Percentiles rank a stretch among this genome's conserved stretches.
Evolutionary conservation across 2,329 filamentous ascomycete species (phyloP).

Genomic region (Sporothrix luriei): DNA sequence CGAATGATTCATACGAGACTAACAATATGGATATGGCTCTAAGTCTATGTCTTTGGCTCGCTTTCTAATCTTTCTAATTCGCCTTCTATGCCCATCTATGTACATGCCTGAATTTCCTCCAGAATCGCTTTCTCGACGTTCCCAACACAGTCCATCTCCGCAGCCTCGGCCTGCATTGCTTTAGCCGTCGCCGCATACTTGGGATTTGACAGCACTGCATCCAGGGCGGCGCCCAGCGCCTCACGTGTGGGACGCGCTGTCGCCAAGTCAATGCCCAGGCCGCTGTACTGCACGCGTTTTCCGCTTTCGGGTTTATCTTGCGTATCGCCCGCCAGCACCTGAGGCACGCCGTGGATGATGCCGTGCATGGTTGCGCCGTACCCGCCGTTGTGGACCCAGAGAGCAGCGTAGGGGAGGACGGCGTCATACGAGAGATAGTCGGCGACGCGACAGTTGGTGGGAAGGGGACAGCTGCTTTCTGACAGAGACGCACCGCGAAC

Average conservation of each 20-base stretch:
- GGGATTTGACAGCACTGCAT: slow-evolving; percentile 39
- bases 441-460: slow-evolving; percentile 43
- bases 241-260: slow-evolving; percentile 39
- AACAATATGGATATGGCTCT: too few relatives aligned
- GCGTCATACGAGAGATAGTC: slow-evolving; percentile 48
- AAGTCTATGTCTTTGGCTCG: background rate
- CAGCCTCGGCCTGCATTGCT: slow-evolving; percentile 40
- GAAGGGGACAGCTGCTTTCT: slow-evolving; percentile 29
- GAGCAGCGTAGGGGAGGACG: slow-evolving; percentile 44
- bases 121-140: slow-evolving; percentile 38
- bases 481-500: slow-evolving; percentile 39
- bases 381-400: slow-evolving; percentile 48
- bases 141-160: slow-evolving; percentile 41
- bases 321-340: slow-evolving; percentile 48
- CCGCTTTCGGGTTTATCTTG: slow-evolving; percentile 49
- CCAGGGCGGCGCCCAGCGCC: slow-evolving; percentile 40
- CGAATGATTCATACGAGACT: too few relatives aligned
- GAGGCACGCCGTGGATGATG: slow-evolving; percentile 47
- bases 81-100: background rate
- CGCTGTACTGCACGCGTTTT: slow-evolving; percentile 42
- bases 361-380: slow-evolving; percentile 49
- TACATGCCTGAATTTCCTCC: background rate
- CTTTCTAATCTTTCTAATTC: background rate
- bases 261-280: slow-evolving; percentile 43
- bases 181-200: slow-evolving; percentile 37